A percentile compares a stretch with the other conserved stretches of the same genome.
Conservation (phyloP, 1,139 yeast genomes). For the Blastobotrys ciferrii region DNA sequence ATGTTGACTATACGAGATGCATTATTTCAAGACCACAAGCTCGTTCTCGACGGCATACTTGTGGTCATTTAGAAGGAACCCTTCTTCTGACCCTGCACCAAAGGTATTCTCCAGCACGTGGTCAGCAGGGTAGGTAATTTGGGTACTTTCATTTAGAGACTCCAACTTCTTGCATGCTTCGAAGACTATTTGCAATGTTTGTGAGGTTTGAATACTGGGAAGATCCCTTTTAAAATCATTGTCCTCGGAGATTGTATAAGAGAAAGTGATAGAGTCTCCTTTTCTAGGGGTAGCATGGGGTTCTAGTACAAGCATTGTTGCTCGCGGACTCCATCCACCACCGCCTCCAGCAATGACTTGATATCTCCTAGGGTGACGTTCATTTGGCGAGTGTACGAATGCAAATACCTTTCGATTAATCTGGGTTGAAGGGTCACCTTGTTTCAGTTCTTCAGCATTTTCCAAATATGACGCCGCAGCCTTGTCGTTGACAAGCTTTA, state of each 20-base stretch:
- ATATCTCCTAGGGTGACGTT: constrained; percentile 20
- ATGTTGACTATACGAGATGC: too few relatives aligned
- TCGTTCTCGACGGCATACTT: constrained; percentile 37
- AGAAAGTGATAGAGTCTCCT: constrained; percentile 50
- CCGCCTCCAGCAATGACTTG: constrained; percentile 61
- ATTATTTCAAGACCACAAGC: constrained; percentile 17
- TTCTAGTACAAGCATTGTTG: constrained; percentile 57
- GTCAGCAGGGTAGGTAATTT: constrained; percentile 19
- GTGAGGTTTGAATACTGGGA: constrained; percentile 2
- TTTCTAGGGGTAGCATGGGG: constrained; percentile 48
- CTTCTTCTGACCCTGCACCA: constrained; percentile 37
- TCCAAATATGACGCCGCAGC: constrained; percentile 56
- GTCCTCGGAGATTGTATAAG: constrained; percentile 35
- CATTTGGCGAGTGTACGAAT: constrained; percentile 8
- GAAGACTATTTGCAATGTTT: constrained; percentile 16
- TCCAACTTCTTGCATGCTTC: constrained; percentile 30
- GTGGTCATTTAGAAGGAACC: constrained; percentile 33
- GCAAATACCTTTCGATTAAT: constrained; percentile 18
- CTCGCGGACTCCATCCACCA: constrained; percentile 66
- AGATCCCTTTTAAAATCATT: constrained; percentile 6
- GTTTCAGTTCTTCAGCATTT: constrained; percentile 42
- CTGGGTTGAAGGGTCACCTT: constrained; percentile 34
- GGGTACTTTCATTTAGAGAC: constrained; percentile 17
- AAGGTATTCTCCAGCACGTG: constrained; percentile 26
- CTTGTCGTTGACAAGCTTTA: constrained; percentile 47